Base-by-base conservation (phyloP, 2,329 filamentous ascomycete genomes). In the Trichophyton schoenleinii region DNA sequence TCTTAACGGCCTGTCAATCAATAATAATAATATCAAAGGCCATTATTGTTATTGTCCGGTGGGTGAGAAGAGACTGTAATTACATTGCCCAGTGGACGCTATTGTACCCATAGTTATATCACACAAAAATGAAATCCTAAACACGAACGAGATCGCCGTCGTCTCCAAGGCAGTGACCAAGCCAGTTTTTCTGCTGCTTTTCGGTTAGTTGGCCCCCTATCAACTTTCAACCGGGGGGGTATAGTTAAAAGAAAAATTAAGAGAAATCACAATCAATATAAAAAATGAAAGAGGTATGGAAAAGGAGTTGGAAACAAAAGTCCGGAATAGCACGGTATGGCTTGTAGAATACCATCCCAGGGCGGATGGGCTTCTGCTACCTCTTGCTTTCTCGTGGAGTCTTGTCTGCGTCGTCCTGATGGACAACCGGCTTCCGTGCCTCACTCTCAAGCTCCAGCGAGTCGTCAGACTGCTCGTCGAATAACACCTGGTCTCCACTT, bases 391-490 rank as follows among this genome's bases (percentile, higher is more conserved):
- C 58, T 34, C 58, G 58, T 15, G 41, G 41, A 20, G 44, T 42
- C 25, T 59, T 42, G 13, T 59, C 58, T 15, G 36, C 58, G n/a
- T 58, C 41, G 13, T 46, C 41, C 15, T 55, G n/a, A 15, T 55
- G n/a, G n/a, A 81, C 83, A 70, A 86, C 96, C 15, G 96, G 79
- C 52, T 81, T 84, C 69, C 96, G 91, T 3, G 91, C 91, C 68
- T 88, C 89, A 15, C 90, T 90, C 42, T 92, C 92, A 78, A 95
- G 81, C 64, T 86, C 83, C 72, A 90, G 86, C 67, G 96, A 97
- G 68, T 94, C 90, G 3, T 44, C 55, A 20, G 20, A 41, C 13
- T 42, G 22, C 25, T 25, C 58, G 63, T 81, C 83, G 70, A 86
- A 96, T 13, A 96, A 79, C 49, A 81, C 78, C 72, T 90, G 84